Evolutionary conservation across 2,329 filamentous ascomycete genomes (phyloP).

Genomic region (Talaromyces islandicus): DNA sequence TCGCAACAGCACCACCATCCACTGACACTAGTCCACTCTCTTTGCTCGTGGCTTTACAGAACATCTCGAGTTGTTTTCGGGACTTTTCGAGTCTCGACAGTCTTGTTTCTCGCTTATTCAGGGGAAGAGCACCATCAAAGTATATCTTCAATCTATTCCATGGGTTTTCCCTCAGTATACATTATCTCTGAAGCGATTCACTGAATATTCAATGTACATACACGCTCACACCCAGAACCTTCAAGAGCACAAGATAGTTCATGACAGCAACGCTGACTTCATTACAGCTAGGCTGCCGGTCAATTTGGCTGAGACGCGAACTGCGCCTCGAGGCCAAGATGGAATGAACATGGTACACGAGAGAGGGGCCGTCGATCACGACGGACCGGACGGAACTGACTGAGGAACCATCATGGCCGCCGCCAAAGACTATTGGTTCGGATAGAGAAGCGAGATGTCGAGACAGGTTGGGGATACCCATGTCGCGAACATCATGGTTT

Average conservation of each 20-base stretch:
- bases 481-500: conserved; percentile 7
- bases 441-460: conserved; percentile 26
- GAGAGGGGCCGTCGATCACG: conserved; percentile 70
- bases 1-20: background rate
- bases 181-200: background rate
- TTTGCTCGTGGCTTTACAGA: conserved; percentile 33
- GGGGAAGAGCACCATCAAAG: conserved; percentile 79
- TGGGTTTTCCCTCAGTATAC: conserved; percentile 4
- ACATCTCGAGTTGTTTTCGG: conserved; percentile 50
- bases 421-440: conserved; percentile 19
- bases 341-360: conserved; percentile 68
- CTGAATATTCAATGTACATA: conserved; percentile 34
- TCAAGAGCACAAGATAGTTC: conserved; percentile 58
- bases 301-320: conserved; percentile 40
- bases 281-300: conserved; percentile 55
- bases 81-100: conserved; percentile 55
- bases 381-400: conserved; percentile 23
- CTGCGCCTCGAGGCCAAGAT: conserved; percentile 43
- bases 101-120: conserved; percentile 57
- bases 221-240: conserved; percentile 54
- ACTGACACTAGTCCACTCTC: conserved; percentile 19
- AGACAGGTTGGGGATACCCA: conserved; percentile 31
- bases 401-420: background rate
- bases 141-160: conserved; percentile 59
- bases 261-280: conserved; percentile 56